These are phyloP conservation scores for Liriodendron chinense DNA, from an alignment of 164 flowering plant genomes.

Conservation along the genomic window DNA sequence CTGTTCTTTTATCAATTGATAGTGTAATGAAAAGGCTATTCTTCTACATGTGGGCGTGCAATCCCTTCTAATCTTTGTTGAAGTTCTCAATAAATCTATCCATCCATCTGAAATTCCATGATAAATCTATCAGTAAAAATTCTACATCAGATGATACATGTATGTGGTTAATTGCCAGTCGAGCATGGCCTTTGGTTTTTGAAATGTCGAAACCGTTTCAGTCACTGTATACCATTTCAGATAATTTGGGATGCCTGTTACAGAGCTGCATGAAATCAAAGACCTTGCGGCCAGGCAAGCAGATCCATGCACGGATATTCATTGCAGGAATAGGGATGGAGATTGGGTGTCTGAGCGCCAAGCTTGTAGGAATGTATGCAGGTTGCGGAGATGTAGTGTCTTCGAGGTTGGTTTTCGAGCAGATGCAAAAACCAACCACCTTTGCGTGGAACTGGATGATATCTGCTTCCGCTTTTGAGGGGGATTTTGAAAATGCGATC, in stretches of 20 bases:
- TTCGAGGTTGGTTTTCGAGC: constrained; percentile 22
- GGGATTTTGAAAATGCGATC: constrained; percentile 17
- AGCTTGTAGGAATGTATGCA: constrained; percentile 59
- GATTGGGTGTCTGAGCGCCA: constrained; percentile 31
- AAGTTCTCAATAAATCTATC: background rate
- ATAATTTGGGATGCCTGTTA: constrained; percentile 10
- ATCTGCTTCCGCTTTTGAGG: constrained; percentile 24
- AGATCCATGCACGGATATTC: constrained; percentile 50
- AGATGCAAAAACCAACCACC: constrained; percentile 17
- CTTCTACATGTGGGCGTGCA: background rate
- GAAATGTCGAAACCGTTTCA: background rate
- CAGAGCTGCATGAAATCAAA: constrained; percentile 28
- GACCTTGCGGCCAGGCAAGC: constrained; percentile 48
- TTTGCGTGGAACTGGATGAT: constrained; percentile 39
- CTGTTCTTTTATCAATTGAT: background rate
- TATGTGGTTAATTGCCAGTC: background rate
- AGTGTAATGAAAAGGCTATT: background rate
- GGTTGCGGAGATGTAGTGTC: constrained; percentile 51
- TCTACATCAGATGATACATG: background rate
- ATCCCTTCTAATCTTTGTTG: background rate
- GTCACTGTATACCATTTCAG: background rate
- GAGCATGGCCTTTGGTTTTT: background rate
- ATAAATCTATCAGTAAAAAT: background rate
- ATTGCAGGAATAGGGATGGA: constrained; percentile 19
- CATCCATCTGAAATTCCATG: background rate